Percentiles rank a stretch among this genome's conserved stretches.
Evolutionary conservation across 495 filamentous ascomycete genomes (phyloP).

Genomic region (Cercophora samala): DNA sequence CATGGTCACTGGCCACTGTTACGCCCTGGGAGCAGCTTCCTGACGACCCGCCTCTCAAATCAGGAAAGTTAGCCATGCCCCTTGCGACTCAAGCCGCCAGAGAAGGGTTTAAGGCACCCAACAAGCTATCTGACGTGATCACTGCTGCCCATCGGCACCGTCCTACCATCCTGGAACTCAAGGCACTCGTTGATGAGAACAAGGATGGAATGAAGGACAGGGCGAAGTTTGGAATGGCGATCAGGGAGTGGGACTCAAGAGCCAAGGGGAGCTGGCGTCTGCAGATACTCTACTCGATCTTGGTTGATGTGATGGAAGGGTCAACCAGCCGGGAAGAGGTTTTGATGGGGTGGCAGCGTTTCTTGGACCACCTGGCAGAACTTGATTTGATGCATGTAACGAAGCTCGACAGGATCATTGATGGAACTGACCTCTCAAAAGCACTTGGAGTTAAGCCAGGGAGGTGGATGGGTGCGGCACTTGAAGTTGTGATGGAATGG

Average conservation of each 20-base stretch:
- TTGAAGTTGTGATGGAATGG: conserved; percentile 74
- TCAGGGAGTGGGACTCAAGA: conserved; percentile 66
- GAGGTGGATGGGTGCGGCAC: conserved; percentile 71
- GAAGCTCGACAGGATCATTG: conserved; percentile 57
- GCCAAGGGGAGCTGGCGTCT: conserved; percentile 64
- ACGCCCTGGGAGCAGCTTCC: conserved; percentile 69
- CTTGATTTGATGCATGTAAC: conserved; percentile 51
- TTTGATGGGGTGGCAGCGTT: conserved; percentile 50
- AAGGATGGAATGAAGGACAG: conserved; percentile 35
- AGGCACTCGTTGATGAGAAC: conserved; percentile 47
- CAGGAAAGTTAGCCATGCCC: conserved; percentile 43
- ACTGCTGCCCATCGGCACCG: conserved; percentile 58
- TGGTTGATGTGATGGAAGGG: conserved; percentile 58
- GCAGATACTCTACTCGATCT: conserved; percentile 65
- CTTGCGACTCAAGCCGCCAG: conserved; percentile 57
- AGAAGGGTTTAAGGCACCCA: conserved; percentile 77
- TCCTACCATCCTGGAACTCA: conserved; percentile 57
- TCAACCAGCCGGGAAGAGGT: conserved; percentile 31
- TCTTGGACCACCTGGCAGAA: conserved; percentile 53
- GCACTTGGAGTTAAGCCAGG: conserved; percentile 62
- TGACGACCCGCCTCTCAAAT: conserved; percentile 37
- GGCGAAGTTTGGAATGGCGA: conserved; percentile 64
- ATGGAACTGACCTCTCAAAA: conserved; percentile 62
- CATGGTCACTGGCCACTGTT: conserved; percentile 73
- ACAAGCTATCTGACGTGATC: conserved; percentile 66